Evolutionary conservation across 2,329 filamentous ascomycete genomes (phyloP).

Genomic region (Trichocomaceae sp.): DNA sequence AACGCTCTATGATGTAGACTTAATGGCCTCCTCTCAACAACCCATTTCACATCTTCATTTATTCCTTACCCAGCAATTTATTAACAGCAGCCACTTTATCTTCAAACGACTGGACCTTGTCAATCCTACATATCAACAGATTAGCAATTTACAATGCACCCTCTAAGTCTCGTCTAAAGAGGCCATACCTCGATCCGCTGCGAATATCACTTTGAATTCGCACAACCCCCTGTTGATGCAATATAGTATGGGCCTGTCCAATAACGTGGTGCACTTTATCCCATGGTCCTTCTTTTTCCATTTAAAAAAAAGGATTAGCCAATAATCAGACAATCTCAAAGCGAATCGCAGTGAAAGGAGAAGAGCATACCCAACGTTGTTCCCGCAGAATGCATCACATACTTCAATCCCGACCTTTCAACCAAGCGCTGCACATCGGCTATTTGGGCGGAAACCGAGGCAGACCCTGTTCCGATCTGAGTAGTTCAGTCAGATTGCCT

Average conservation of each 20-base stretch:
- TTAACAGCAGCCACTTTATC: constrained; percentile 67
- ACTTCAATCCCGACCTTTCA: constrained; percentile 70
- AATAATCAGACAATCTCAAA: not conserved
- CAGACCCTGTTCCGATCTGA: constrained; percentile 70
- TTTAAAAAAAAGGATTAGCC: constrained; percentile 9
- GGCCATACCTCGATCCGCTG: constrained; percentile 62
- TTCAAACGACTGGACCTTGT: constrained; percentile 73
- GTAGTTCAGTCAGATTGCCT: not conserved
- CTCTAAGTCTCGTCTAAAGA: not conserved
- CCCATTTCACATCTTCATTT: not conserved
- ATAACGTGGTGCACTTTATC: constrained; percentile 77
- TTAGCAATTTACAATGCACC: not conserved
- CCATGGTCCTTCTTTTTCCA: constrained; percentile 95
- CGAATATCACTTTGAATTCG: constrained; percentile 86
- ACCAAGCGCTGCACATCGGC: constrained; percentile 83
- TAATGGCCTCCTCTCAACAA: too few relatives aligned
- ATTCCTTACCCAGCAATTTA: constrained; percentile 40
- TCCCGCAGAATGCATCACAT: constrained; percentile 87
- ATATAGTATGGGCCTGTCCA: constrained; percentile 73
- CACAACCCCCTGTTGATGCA: constrained; percentile 70
- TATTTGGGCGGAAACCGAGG: constrained; percentile 74
- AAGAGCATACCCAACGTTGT: constrained; percentile 86
- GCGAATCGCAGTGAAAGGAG: constrained; percentile 16
- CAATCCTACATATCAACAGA: constrained; percentile 52
- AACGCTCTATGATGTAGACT: not conserved